These are phyloP conservation scores for Botryotinia globosa DNA, from an alignment of 2,329 filamentous ascomycete genomes.

Conservation along the genomic window DNA sequence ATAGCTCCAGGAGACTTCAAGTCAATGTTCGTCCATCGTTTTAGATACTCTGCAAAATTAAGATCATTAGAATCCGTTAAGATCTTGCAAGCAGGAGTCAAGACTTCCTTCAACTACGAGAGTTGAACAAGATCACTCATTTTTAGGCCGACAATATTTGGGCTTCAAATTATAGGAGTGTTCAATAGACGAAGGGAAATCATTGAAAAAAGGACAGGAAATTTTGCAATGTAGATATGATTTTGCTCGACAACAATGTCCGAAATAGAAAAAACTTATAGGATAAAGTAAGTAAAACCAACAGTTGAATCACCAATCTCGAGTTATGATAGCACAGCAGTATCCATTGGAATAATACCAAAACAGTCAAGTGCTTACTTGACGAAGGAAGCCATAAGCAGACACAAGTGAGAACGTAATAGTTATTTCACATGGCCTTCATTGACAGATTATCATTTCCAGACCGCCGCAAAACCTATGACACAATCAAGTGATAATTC, in stretches of 20 bases:
- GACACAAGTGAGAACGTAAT: not conserved
- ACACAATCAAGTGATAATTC: not conserved
- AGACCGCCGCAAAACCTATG: not conserved
- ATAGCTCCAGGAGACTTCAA: constrained; percentile 24
- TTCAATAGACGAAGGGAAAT: not conserved
- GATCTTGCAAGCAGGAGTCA: not conserved
- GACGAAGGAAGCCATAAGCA: not conserved
- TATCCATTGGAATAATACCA: not conserved
- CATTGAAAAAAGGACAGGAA: not conserved
- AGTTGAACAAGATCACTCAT: not conserved
- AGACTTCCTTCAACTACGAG: not conserved
- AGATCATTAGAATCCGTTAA: not conserved
- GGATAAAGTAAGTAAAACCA: not conserved
- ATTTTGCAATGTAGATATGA: not conserved
- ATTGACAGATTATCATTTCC: not conserved
- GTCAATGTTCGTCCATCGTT: constrained; percentile 25
- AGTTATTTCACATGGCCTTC: not conserved
- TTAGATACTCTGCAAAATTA: constrained; percentile 15
- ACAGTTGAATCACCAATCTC: not conserved
- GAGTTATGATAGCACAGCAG: not conserved
- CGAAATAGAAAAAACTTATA: not conserved
- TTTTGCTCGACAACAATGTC: not conserved
- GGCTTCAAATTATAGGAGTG: not conserved
- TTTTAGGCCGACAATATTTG: not conserved
- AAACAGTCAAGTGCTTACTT: not conserved